Percentiles rank a stretch among this genome's conserved stretches.
Evolutionary conservation across 306 rosid genomes (phyloP).

Genomic region (Glycine latifolia): DNA sequence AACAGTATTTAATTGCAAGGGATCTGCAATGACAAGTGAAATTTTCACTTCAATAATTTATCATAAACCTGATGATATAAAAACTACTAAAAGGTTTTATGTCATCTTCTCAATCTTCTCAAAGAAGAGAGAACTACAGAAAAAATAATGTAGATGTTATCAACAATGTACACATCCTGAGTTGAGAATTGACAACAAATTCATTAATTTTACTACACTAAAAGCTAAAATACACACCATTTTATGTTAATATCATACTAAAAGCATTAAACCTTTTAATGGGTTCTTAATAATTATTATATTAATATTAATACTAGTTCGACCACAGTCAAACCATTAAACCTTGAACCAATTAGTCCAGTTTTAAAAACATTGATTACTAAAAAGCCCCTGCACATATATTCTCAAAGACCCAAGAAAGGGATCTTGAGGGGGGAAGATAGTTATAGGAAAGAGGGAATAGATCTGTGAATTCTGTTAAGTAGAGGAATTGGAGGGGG

Average conservation of each 20-base stretch:
- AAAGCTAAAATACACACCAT: no score
- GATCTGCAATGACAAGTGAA: constrained; percentile 42
- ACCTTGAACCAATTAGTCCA: not conserved
- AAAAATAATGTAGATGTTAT: not conserved
- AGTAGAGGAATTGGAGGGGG: not conserved
- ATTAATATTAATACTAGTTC: not conserved
- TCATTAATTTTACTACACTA: not conserved
- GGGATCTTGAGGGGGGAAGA: not conserved
- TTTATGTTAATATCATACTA: no score
- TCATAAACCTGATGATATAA: not conserved
- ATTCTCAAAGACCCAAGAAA: not conserved
- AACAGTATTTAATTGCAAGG: constrained; percentile 38
- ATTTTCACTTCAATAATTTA: constrained; percentile 32
- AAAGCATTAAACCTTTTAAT: no score
- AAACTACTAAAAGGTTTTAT: not conserved
- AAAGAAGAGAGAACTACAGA: not conserved
- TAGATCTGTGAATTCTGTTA: no score
- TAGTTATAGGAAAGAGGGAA: not conserved
- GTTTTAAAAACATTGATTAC: not conserved
- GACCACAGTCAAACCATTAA: not conserved
- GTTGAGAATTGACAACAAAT: not conserved
- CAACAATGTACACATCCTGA: not conserved
- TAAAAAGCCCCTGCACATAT: not conserved
- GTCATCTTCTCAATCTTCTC: not conserved
- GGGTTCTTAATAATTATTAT: not conserved